Evolutionary conservation across 495 filamentous ascomycete species (phyloP).

Genomic region (Aspergillus nanangensis): DNA sequence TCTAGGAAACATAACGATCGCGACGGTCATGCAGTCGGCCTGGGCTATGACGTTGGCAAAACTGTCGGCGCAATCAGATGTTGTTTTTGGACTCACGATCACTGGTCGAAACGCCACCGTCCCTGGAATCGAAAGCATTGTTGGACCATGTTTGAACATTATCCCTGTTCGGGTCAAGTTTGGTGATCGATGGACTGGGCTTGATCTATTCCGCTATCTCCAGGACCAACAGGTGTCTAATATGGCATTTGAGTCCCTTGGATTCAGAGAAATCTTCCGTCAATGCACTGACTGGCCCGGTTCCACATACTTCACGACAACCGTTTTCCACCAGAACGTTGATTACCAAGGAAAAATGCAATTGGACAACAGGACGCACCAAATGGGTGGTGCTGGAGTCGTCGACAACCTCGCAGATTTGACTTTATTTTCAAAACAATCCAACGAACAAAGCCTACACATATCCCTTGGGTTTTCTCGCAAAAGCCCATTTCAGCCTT

Average conservation of each 20-base stretch:
- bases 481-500: conserved; percentile 35
- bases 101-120: conserved; percentile 54
- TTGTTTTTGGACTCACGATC: conserved; percentile 52
- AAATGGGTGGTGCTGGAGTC: conserved; percentile 44
- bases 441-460: conserved; percentile 34
- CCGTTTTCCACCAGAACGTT: conserved; percentile 47
- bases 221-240: conserved; percentile 57
- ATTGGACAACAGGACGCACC: conserved; percentile 44
- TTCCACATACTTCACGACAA: conserved; percentile 43
- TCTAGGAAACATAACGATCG: conserved; percentile 47
- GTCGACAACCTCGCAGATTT: conserved; percentile 50
- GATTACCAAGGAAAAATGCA: conserved; percentile 36
- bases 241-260: conserved; percentile 55
- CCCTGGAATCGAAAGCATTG: conserved; percentile 47
- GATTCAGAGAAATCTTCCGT: conserved; percentile 55
- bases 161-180: conserved; percentile 54
- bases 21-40: conserved; percentile 54
- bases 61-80: conserved; percentile 43
- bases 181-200: conserved; percentile 39
- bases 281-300: conserved; percentile 57
- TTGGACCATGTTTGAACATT: conserved; percentile 58
- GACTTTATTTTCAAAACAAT: conserved; percentile 42
- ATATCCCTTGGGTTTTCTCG: conserved; percentile 43
- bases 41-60: conserved; percentile 53
- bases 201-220: conserved; percentile 49